Evolutionary conservation across 768 basidiomycete genomes (phyloP).

Genomic region (Leucocoprinus leucothites): DNA sequence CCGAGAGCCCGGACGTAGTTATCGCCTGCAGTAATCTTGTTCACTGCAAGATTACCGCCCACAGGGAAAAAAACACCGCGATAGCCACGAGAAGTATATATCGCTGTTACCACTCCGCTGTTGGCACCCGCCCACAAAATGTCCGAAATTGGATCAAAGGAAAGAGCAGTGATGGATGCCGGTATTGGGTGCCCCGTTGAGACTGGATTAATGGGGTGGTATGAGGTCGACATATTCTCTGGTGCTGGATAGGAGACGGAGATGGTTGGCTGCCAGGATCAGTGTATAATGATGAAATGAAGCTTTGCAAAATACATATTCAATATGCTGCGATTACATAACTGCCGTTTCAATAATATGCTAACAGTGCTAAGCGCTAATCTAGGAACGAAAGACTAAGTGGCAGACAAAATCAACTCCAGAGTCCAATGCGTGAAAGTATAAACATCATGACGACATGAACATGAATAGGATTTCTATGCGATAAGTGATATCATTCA

Average conservation of each 20-base stretch:
- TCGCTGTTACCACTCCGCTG: slow-evolving; percentile 65
- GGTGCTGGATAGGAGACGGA: not conserved
- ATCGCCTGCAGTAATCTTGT: slow-evolving; percentile 75
- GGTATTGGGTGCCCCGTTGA: slow-evolving; percentile 14
- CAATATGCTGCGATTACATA: too few relatives aligned
- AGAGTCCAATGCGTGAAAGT: too few relatives aligned
- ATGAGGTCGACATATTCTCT: slow-evolving; percentile 24
- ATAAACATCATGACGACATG: too few relatives aligned
- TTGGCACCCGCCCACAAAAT: slow-evolving; percentile 83
- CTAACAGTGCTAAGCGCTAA: too few relatives aligned
- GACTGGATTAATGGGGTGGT: slow-evolving; percentile 10
- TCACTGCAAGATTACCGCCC: slow-evolving; percentile 65
- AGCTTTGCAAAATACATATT: not conserved
- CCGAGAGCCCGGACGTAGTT: slow-evolving; percentile 70
- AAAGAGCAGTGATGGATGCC: slow-evolving; percentile 61
- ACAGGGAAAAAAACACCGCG: slow-evolving; percentile 75
- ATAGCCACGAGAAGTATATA: slow-evolving; percentile 59
- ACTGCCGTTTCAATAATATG: too few relatives aligned
- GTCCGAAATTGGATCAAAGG: slow-evolving; percentile 91
- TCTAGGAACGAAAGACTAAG: too few relatives aligned
- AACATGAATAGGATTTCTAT: too few relatives aligned
- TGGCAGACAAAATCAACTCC: too few relatives aligned
- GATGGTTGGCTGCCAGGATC: not conserved
- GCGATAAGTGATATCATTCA: not conserved
- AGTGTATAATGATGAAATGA: not conserved